Conservation (phyloP, 2,329 filamentous ascomycete species). For the Pseudogymnoascus sp. region DNA sequence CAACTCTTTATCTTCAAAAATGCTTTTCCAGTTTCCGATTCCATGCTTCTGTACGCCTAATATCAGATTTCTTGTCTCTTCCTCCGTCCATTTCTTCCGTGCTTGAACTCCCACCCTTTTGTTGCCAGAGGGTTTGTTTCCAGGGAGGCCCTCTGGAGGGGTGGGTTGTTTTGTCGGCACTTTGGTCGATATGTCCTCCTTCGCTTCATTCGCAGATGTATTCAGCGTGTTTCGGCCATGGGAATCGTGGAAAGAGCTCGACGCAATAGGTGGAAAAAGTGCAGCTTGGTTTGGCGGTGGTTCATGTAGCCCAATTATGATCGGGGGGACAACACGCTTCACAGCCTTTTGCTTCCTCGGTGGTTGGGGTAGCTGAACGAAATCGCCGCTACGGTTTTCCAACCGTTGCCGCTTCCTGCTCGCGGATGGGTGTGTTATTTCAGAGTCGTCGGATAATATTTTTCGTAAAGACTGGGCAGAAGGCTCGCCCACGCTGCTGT, state of each 20-base stretch:
- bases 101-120: constrained; percentile 50
- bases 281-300: constrained; percentile 51
- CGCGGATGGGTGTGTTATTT: constrained; percentile 19
- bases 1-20: constrained; percentile 54
- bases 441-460: constrained; percentile 28
- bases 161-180: neutral
- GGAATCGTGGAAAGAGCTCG: constrained; percentile 46
- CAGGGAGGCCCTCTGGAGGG: constrained; percentile 29
- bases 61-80: constrained; percentile 56
- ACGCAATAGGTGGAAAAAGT: constrained; percentile 57
- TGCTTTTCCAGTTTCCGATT: constrained; percentile 59
- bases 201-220: constrained; percentile 16
- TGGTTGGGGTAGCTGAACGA: constrained; percentile 57
- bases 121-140: neutral
- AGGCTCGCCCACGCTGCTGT: constrained; percentile 24
- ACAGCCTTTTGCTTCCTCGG: constrained; percentile 56
- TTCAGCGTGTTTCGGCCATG: constrained; percentile 34
- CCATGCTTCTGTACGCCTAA: constrained; percentile 56
- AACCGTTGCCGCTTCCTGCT: constrained; percentile 49
- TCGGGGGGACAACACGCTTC: constrained; percentile 52
- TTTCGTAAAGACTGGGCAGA: constrained; percentile 30
- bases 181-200: constrained; percentile 9
- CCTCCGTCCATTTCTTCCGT: constrained; percentile 57
- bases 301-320: constrained; percentile 57
- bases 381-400: constrained; percentile 49